A percentile compares a stretch with the other conserved stretches of the same genome.
Evolutionary conservation across 495 filamentous ascomycete genomes (phyloP).

Genomic region (Xylaria palmicola): DNA sequence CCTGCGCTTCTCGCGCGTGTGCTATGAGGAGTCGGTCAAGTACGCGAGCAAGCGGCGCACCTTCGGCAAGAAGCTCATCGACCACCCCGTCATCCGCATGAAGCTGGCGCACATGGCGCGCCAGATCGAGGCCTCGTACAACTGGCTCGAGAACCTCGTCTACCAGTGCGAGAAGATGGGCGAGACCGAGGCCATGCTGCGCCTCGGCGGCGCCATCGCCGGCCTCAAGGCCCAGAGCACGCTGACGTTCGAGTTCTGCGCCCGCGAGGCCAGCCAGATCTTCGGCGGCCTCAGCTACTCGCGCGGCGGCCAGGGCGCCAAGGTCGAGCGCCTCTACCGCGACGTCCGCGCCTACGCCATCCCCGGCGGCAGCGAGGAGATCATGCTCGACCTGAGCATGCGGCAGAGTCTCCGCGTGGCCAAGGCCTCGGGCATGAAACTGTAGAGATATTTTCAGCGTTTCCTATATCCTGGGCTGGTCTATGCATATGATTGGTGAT

Average conservation of each 20-base stretch:
- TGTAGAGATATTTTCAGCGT: constrained; percentile 48
- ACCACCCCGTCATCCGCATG: constrained; percentile 95
- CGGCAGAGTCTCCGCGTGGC: constrained; percentile 87
- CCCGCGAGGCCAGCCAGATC: constrained; percentile 93
- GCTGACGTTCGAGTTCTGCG: constrained; percentile 94
- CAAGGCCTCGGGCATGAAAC: constrained; percentile 92
- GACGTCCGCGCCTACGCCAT: constrained; percentile 99
- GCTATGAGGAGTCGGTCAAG: constrained; percentile 93
- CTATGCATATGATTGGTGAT: neutral
- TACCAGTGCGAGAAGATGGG: constrained; percentile 92
- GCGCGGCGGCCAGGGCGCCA: constrained; percentile 90
- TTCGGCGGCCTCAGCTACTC: constrained; percentile 94
- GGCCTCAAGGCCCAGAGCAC: constrained; percentile 91
- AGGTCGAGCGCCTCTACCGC: constrained; percentile 92
- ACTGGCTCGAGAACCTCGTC: constrained; percentile 96
- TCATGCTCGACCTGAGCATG: constrained; percentile 97
- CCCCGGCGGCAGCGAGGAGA: constrained; percentile 95
- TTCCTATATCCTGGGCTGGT: neutral
- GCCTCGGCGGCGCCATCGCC: constrained; percentile 92
- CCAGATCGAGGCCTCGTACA: constrained; percentile 93
- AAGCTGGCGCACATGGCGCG: constrained; percentile 98
- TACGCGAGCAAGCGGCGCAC: constrained; percentile 96
- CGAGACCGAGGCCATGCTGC: constrained; percentile 93
- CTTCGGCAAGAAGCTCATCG: constrained; percentile 92
- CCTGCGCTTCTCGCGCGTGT: constrained; percentile 91